A percentile compares a stretch with the other conserved stretches of the same genome.
Evolutionary conservation across 306 rosid genomes (phyloP).

Genomic region (Myrica gale): DNA sequence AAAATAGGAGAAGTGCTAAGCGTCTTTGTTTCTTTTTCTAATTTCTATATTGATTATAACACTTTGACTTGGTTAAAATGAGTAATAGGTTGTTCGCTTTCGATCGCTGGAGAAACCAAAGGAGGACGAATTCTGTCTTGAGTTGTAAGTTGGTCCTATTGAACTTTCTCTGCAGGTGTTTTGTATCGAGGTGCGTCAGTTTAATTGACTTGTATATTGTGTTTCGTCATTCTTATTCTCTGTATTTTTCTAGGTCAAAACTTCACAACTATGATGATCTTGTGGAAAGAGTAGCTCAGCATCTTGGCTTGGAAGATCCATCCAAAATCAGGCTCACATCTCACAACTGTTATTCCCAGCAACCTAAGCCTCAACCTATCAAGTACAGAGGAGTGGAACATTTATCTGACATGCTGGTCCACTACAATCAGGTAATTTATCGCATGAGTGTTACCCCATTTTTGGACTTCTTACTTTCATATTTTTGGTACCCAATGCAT

Average conservation of each 20-base stretch:
- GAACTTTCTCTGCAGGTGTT: not conserved
- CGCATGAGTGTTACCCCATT: not conserved
- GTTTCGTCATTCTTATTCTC: not conserved
- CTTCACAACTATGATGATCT: constrained; percentile 48
- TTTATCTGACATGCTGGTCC: constrained; percentile 50
- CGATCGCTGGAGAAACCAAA: constrained; percentile 48
- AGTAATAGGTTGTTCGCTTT: constrained; percentile 43
- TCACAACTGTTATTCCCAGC: constrained; percentile 52
- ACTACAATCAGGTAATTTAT: constrained; percentile 47
- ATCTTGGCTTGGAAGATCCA: constrained; percentile 50
- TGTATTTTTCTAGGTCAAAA: constrained; percentile 35
- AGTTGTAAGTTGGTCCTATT: constrained; percentile 33
- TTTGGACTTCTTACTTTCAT: not conserved
- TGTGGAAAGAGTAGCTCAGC: constrained; percentile 47
- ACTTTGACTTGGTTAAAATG: not conserved
- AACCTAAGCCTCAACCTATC: constrained; percentile 53
- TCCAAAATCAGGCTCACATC: constrained; percentile 49
- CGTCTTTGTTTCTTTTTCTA: not conserved
- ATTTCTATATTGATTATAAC: not conserved
- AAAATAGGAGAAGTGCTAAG: not conserved
- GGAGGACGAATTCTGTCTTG: constrained; percentile 47
- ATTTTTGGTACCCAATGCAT: not conserved
- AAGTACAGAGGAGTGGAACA: constrained; percentile 47
- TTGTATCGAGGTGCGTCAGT: not conserved
- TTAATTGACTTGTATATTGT: not conserved